Percentiles rank a stretch among this genome's conserved stretches.
Conservation (phyloP, 2,329 filamentous ascomycete genomes). For the Colletotrichum coccodes region DNA sequence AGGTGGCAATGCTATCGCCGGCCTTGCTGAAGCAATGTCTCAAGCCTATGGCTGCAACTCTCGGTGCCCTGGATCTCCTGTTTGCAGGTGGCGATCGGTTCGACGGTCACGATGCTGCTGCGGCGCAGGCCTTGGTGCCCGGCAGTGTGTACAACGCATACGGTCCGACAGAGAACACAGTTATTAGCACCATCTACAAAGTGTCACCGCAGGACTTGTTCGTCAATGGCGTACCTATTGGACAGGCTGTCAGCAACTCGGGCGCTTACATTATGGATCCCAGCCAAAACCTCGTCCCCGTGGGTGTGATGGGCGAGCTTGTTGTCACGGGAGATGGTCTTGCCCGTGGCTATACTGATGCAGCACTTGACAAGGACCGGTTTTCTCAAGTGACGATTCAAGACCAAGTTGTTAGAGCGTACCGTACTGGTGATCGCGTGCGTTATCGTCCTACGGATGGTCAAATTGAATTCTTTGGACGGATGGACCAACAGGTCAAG, state of each 20-base stretch:
- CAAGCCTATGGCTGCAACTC: slow-evolving; percentile 46
- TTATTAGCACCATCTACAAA: slow-evolving; percentile 32
- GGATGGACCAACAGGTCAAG: slow-evolving; percentile 43
- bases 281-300: slow-evolving; percentile 36
- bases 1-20: slow-evolving; percentile 41
- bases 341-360: slow-evolving; percentile 37
- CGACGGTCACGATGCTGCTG: slow-evolving; percentile 9
- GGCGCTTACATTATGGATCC: slow-evolving; percentile 38
- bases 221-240: slow-evolving; percentile 36
- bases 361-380: slow-evolving; percentile 14
- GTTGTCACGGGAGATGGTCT: slow-evolving; percentile 40
- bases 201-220: slow-evolving; percentile 1
- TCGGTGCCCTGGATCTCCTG: slow-evolving; percentile 43
- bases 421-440: slow-evolving; percentile 41
- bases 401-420: slow-evolving; percentile 28
- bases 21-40: slow-evolving; percentile 30
- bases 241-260: slow-evolving; percentile 34
- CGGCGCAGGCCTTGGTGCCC: background rate
- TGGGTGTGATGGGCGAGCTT: slow-evolving; percentile 41
- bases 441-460: slow-evolving; percentile 36
- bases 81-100: slow-evolving; percentile 46
- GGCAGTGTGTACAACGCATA: slow-evolving; percentile 25
- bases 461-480: slow-evolving; percentile 40
- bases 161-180: slow-evolving; percentile 34
- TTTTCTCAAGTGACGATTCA: slow-evolving; percentile 33